A percentile compares a stretch with the other conserved stretches of the same genome.
phyloP scores from a whole-genome alignment of 192 early-diverging fungal genomes.

The Diversispora eburnea region DNA sequence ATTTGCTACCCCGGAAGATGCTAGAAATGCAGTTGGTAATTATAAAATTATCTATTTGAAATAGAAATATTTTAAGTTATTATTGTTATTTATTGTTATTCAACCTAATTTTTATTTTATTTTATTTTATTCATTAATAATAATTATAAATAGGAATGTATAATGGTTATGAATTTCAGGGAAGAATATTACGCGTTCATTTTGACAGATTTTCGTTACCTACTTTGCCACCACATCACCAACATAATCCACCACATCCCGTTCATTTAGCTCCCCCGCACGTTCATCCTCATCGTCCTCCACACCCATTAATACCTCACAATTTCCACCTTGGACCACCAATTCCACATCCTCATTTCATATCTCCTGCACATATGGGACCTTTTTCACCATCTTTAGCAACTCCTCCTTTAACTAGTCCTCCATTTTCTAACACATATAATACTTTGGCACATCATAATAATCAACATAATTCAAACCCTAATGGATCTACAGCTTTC shows the following conservation, averaged over 20 bases:
- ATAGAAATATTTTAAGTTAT: neutral
- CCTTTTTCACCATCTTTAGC: constrained; percentile 26
- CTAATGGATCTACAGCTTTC: constrained; percentile 7
- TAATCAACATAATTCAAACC: constrained; percentile 4
- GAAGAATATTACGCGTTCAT: constrained; percentile 47
- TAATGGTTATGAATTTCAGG: constrained; percentile 50
- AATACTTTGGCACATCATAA: constrained; percentile 8
- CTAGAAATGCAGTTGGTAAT: constrained; percentile 64
- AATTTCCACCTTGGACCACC: constrained; percentile 26
- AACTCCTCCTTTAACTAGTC: constrained; percentile 25
- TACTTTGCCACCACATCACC: constrained; percentile 31
- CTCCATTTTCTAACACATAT: constrained; percentile 10
- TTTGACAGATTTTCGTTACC: constrained; percentile 46
- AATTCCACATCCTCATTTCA: constrained; percentile 28
- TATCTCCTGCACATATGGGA: constrained; percentile 23
- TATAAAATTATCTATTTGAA: neutral
- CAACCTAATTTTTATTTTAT: neutral
- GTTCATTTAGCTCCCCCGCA: neutral
- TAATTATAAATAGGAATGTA: constrained; percentile 43
- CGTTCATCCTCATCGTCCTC: constrained; percentile 30
- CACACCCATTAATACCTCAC: constrained; percentile 8
- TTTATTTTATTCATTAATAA: neutral
- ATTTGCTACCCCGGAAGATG: constrained; percentile 66
- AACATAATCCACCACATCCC: constrained; percentile 35
- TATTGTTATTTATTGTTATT: neutral